These are phyloP conservation scores for Dactylellina parvicollis DNA, from an alignment of 2,329 filamentous ascomycete species.

Conservation along the genomic window DNA sequence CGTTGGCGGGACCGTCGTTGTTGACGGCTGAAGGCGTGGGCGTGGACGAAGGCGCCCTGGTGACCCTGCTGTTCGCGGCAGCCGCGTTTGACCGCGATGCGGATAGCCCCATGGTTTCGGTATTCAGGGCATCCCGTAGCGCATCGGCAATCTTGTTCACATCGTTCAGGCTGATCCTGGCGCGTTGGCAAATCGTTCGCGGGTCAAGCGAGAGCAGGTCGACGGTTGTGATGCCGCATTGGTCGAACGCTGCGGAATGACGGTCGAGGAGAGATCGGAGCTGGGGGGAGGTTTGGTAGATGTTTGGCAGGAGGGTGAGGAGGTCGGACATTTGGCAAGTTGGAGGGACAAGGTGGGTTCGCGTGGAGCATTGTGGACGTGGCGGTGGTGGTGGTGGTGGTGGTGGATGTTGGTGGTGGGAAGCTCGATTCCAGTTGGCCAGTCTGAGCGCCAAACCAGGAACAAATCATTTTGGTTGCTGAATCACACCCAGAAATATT, in stretches of 20 bases:
- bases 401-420: background rate
- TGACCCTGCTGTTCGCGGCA: background rate
- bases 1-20: conserved; percentile 45
- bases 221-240: conserved; percentile 77
- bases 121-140: conserved; percentile 74
- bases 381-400: conserved; percentile 1
- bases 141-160: conserved; percentile 77
- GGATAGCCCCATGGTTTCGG: conserved; percentile 66
- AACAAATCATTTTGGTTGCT: no score
- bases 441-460: background rate
- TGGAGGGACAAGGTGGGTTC: background rate
- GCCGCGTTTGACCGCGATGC: conserved; percentile 24
- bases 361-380: background rate
- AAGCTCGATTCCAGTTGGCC: background rate
- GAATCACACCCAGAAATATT: no score
- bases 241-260: conserved; percentile 79
- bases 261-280: conserved; percentile 66
- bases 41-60: background rate
- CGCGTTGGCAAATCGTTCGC: conserved; percentile 84
- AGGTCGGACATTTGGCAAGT: conserved; percentile 46
- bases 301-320: conserved; percentile 38
- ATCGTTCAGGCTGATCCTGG: conserved; percentile 81
- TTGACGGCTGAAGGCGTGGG: conserved; percentile 52
- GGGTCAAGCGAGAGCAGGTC: conserved; percentile 88
- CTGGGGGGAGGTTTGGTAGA: conserved; percentile 36